phyloP scores from a whole-genome alignment of 805 yeast species.

The Kodamaea jinghongensis region DNA sequence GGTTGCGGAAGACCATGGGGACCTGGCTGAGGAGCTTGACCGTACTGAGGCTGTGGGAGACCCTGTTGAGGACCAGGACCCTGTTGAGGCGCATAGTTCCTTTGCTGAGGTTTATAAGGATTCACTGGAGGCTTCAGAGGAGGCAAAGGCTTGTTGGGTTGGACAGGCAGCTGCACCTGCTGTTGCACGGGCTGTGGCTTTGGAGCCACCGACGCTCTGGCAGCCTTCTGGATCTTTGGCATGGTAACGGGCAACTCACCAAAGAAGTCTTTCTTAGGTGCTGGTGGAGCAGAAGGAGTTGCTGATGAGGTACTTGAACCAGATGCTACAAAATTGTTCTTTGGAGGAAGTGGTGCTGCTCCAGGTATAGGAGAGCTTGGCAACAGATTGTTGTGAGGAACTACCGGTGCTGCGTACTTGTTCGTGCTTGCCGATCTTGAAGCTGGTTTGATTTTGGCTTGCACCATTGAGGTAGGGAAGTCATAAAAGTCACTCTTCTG shows the following conservation, averaged over 20 bases:
- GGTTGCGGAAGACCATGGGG: not conserved
- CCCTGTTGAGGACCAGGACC: constrained; percentile 1
- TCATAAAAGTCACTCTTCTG: constrained; percentile 76
- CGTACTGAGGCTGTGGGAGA: not conserved
- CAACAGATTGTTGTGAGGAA: constrained; percentile 1
- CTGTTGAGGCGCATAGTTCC: constrained; percentile 9
- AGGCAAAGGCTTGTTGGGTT: constrained; percentile 9
- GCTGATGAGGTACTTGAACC: constrained; percentile 5
- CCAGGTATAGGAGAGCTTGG: constrained; percentile 3
- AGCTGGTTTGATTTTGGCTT: constrained; percentile 38
- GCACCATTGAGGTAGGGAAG: constrained; percentile 58
- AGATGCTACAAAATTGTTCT: not conserved
- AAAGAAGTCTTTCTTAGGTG: constrained; percentile 35
- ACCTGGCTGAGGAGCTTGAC: not conserved
- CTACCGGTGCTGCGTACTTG: constrained; percentile 16
- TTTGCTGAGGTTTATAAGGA: constrained; percentile 12
- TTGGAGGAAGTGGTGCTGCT: not conserved
- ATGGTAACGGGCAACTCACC: constrained; percentile 53
- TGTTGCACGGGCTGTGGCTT: constrained; percentile 11
- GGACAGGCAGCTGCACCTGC: constrained; percentile 7
- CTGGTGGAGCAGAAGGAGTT: constrained; percentile 14
- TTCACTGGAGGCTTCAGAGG: constrained; percentile 21
- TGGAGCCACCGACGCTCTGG: constrained; percentile 28
- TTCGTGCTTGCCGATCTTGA: constrained; percentile 27
- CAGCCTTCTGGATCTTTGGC: constrained; percentile 26